phyloP scores from a whole-genome alignment of 2,329 filamentous ascomycete species.

The Cladosporium velox region DNA sequence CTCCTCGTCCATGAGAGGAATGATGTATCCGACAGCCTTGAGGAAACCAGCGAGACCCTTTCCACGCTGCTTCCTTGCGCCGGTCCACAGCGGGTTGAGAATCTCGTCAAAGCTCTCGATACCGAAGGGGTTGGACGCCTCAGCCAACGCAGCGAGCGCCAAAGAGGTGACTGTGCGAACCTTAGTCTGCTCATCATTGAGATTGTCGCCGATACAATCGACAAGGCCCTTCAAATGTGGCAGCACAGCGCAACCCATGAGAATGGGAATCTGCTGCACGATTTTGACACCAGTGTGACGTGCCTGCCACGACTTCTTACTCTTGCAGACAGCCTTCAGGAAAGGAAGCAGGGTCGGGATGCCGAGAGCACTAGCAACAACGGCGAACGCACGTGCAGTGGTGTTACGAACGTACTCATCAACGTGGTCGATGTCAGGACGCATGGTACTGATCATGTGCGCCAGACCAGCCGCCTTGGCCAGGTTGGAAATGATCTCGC shows the following conservation, averaged over 20 bases:
- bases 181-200: conserved; percentile 97
- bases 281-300: conserved; percentile 98
- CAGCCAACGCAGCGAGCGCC: conserved; percentile 90
- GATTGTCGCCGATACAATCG: conserved; percentile 91
- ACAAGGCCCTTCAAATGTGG: conserved; percentile 95
- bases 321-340: conserved; percentile 90
- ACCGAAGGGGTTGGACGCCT: conserved; percentile 96
- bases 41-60: conserved; percentile 95
- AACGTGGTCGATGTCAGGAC: conserved; percentile 96
- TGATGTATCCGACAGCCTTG: conserved; percentile 97
- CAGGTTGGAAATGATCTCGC: conserved; percentile 97
- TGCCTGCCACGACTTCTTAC: conserved; percentile 99
- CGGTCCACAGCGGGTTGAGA: conserved; percentile 94
- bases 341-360: conserved; percentile 95
- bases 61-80: conserved; percentile 90
- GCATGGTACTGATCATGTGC: conserved; percentile 99
- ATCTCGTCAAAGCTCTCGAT: conserved; percentile 99
- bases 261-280: conserved; percentile 95
- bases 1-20: conserved; percentile 98
- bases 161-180: conserved; percentile 94
- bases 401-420: conserved; percentile 99
- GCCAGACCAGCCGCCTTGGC: conserved; percentile 95
- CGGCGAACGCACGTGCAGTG: conserved; percentile 92
- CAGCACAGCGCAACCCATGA: conserved; percentile 96
- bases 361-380: conserved; percentile 92